Conservation (phyloP, 441 rosid species). For the Syzygium malaccense region DNA sequence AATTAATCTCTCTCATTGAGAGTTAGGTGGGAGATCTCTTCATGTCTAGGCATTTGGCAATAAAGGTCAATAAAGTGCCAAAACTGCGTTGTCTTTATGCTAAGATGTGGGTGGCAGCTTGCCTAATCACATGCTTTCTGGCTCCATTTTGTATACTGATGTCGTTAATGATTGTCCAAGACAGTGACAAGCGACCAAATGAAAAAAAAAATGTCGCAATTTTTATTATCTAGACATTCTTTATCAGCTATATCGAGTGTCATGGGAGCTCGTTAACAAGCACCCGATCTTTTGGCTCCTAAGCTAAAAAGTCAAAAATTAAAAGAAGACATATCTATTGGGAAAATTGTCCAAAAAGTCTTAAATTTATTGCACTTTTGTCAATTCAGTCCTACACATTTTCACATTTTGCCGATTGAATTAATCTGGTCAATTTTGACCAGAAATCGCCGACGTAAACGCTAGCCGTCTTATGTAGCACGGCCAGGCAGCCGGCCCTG, state of each 20-base stretch:
- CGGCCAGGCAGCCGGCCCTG: too few relatives aligned
- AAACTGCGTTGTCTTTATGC: background rate
- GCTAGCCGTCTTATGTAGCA: too few relatives aligned
- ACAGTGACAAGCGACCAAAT: background rate
- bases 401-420: too few relatives aligned
- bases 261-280: background rate
- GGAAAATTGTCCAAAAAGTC: too few relatives aligned
- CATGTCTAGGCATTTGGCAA: background rate
- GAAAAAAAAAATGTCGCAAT: background rate
- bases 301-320: background rate
- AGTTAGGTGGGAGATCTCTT: background rate
- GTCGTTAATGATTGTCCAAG: background rate
- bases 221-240: background rate
- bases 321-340: background rate
- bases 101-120: background rate
- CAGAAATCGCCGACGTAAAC: too few relatives aligned
- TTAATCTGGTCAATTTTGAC: too few relatives aligned
- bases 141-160: background rate
- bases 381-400: too few relatives aligned
- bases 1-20: background rate
- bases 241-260: too few relatives aligned
- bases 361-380: too few relatives aligned
- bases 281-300: background rate
- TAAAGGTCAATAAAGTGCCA: background rate
- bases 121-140: background rate